Base-by-base conservation (phyloP, 305 asterid genomes). In the Petunia hybrid region DNA sequence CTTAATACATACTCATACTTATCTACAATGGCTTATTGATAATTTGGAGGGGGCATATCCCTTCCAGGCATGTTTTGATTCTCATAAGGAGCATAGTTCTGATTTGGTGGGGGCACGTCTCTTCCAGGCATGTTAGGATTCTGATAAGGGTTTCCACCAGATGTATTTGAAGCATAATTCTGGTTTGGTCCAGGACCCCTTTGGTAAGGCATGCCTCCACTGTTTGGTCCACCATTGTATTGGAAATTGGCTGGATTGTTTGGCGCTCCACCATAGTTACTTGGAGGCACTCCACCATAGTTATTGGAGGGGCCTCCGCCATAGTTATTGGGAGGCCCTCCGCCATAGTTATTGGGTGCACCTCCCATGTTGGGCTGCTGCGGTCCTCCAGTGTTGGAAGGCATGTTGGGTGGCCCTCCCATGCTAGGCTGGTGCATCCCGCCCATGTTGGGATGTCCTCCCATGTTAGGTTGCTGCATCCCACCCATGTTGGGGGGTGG, bases 1-100 rank as follows among this genome's bases (percentile, higher is more conserved):
- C 35, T 22, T 42, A 78, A 43, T 43, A 6, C 43, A 59, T 31
- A 31, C 3, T 1, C 78, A 35, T 48, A 64, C 14, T 12, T 81
- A 87, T 85, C 83, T 83, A 85, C 86, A 70, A 71, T 73, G 77
- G 82, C 76, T 83, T 84, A 87, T n/a, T 71, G 82, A 82, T 88
- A 84, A 68, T 81, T 86, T 12, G 82, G 80, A 2, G 82, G 85
- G 36, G 91, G 89, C 81, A 84, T 68, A 78, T 94, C 98, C 85
- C 95, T 90, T 82, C 94, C 97, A 40, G 94, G 91, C 3, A 89
- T 78, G 85, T 91, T 89, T 84, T 88, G 94, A 85, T 73, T 83
- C 86, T 85, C 89, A 59, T 80, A 64, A 42, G 85, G 89, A 5
- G 83, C 85, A 40, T 60, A 81, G 73, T 77, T 80, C 78, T 87